A percentile compares a stretch with the other conserved stretches of the same genome.
Evolutionary conservation across 225 moss, liverwort and hornwort genomes (phyloP).

Genomic region (Bryum argenteum): DNA sequence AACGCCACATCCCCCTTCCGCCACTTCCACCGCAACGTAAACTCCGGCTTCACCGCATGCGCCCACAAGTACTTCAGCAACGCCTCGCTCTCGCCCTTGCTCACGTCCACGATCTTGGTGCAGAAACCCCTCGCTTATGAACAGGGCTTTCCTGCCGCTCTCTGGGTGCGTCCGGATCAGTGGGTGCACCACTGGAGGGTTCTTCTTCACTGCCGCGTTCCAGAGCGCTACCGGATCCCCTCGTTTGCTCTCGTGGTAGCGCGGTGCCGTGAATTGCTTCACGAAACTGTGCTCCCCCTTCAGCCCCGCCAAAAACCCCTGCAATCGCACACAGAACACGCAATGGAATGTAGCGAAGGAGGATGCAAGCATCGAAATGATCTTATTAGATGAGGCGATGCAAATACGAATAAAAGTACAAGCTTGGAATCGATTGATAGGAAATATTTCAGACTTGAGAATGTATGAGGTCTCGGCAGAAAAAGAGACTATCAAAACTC

Average conservation of each 20-base stretch:
- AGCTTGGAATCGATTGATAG: too few relatives aligned
- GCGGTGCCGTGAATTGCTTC: conserved; percentile 21
- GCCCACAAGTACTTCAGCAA: conserved; percentile 30
- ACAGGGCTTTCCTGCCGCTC: conserved; percentile 33
- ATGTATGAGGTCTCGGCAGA: too few relatives aligned
- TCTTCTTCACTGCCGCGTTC: conserved; percentile 16
- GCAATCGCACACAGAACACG: too few relatives aligned
- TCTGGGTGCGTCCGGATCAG: conserved; percentile 40
- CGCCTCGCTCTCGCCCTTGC: conserved; percentile 34
- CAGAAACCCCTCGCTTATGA: conserved; percentile 40
- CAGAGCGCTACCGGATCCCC: conserved; percentile 31
- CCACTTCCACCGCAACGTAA: conserved; percentile 47
- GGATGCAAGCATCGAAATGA: too few relatives aligned
- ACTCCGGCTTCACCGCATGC: conserved; percentile 35
- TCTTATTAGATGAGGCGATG: too few relatives aligned
- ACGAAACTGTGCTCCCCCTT: conserved; percentile 35
- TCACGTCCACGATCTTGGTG: conserved; percentile 25
- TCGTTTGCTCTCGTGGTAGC: not conserved
- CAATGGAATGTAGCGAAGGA: too few relatives aligned
- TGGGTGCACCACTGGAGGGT: conserved; percentile 36
- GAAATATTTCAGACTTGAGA: too few relatives aligned
- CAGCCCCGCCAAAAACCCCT: conserved; percentile 18
- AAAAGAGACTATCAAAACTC: too few relatives aligned
- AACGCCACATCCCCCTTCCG: conserved; percentile 31
- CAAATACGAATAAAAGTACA: too few relatives aligned